These are phyloP conservation scores for Canariomyces notabilis DNA, from an alignment of 2,329 filamentous ascomycete species.

Conservation along the genomic window DNA sequence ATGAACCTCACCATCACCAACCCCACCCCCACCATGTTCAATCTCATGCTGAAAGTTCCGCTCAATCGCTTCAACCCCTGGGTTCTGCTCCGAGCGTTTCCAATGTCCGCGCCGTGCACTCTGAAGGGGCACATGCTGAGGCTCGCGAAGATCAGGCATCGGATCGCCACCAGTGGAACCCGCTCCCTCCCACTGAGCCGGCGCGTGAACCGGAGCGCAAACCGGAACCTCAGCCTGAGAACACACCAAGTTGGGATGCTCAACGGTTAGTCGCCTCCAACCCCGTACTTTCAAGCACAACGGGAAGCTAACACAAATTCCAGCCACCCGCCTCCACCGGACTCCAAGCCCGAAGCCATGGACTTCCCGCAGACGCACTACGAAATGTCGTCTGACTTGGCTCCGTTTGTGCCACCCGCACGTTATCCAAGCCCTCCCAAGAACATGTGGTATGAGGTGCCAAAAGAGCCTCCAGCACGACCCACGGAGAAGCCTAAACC, in stretches of 20 bases:
- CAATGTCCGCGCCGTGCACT: constrained; percentile 31
- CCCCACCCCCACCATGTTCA: constrained; percentile 9
- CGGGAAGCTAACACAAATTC: constrained; percentile 18
- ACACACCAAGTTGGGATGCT: constrained; percentile 45
- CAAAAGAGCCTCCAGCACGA: constrained; percentile 54
- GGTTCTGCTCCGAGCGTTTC: constrained; percentile 20
- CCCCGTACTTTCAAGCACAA: background rate
- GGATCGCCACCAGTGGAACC: constrained; percentile 28
- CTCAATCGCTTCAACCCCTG: constrained; percentile 22
- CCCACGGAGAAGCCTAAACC: constrained; percentile 53
- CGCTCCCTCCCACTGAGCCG: constrained; percentile 26
- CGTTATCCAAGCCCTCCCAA: constrained; percentile 78
- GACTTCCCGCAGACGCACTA: constrained; percentile 79
- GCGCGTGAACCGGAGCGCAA: constrained; percentile 32
- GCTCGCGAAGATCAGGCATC: constrained; percentile 38
- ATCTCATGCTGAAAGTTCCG: constrained; percentile 23
- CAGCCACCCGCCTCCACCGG: constrained; percentile 57
- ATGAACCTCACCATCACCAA: constrained; percentile 19
- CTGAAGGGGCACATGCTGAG: constrained; percentile 46
- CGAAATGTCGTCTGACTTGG: constrained; percentile 71
- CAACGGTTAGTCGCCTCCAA: constrained; percentile 35
- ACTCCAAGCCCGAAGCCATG: constrained; percentile 77
- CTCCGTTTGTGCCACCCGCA: constrained; percentile 70
- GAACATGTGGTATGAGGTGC: constrained; percentile 85
- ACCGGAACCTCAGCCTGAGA: constrained; percentile 24